Evolutionary conservation across 148 eudicot genomes (phyloP), one percentile per base, ranked within the genome.

Genomic region (Talinum fruticosum): DNA sequence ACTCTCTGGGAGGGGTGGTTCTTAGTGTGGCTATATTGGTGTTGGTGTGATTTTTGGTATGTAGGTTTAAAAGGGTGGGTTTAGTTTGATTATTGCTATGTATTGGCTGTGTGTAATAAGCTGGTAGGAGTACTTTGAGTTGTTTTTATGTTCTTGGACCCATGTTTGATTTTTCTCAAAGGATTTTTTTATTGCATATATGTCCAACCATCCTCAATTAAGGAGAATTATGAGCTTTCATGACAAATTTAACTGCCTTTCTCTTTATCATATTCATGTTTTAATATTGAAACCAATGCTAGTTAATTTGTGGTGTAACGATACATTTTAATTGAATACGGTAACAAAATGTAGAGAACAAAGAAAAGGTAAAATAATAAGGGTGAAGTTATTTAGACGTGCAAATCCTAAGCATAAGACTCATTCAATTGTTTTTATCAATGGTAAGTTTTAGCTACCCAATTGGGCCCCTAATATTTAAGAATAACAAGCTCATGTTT

Each of bases 1-100:
- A 71, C 8, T 30, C 66, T 71, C 28, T 49, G 33, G 61, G 53
- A 26, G 69, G 30, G 18, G 45, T 79, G 59, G 74, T 66, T 8
- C 18, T 80, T 45, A 38, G 76, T 76, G 57, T 71, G 32, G 72
- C 35, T 21, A 45, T 76, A 45, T 76, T 62, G 76, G 79, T 7
- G 26, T 76, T 70, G 70, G 65, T 69, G 78, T 75, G 59, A 34
- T 81, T 72, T 77, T 77, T 45, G 80, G 79, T 71, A 24, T 59
- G 64, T 59, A 59, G 26, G 64, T 65, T 66, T 76, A 45, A 75
- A n/a, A 72, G 38, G 35, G 26, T 62, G 37, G 72, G 45, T 49
- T 66, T 81, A 66, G 38, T 66, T 74, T 59, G 29, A 59, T 59
- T 54, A n/a, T n/a, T 59, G 64, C 64, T 59, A 41, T 10, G n/a